phyloP scores from a whole-genome alignment of 768 basidiomycete genomes.

The Amanita brunnescens region DNA sequence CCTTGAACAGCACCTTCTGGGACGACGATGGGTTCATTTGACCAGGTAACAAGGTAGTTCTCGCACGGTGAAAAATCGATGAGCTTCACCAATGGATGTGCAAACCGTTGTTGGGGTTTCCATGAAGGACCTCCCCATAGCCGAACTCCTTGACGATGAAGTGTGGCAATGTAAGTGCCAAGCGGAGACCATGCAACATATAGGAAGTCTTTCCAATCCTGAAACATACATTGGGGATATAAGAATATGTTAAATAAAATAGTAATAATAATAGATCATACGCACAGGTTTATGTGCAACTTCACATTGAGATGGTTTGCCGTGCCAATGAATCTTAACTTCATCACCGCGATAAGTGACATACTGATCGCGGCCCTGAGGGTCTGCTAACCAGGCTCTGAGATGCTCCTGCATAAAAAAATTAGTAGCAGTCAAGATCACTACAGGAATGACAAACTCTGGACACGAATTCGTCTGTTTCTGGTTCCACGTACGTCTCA shows the following conservation, averaged over 20 bases:
- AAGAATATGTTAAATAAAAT: slow-evolving; percentile 7
- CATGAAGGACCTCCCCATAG: slow-evolving; percentile 93
- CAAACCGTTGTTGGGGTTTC: slow-evolving; percentile 83
- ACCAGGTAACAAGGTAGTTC: slow-evolving; percentile 96
- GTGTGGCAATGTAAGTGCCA: slow-evolving; percentile 89
- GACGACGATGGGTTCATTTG: slow-evolving; percentile 84
- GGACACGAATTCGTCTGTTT: slow-evolving; percentile 61
- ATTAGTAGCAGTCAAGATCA: not conserved
- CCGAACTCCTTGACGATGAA: slow-evolving; percentile 92
- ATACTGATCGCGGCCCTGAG: slow-evolving; percentile 91
- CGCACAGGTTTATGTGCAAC: slow-evolving; percentile 71
- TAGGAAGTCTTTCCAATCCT: slow-evolving; percentile 93
- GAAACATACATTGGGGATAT: slow-evolving; percentile 10
- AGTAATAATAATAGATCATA: too few relatives aligned
- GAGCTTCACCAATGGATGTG: slow-evolving; percentile 90
- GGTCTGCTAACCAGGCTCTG: slow-evolving; percentile 89
- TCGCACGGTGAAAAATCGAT: slow-evolving; percentile 98
- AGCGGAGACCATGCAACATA: slow-evolving; percentile 96
- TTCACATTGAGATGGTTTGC: slow-evolving; percentile 82
- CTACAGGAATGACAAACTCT: slow-evolving; percentile 39
- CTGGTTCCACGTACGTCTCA: slow-evolving; percentile 72
- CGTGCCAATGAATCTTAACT: slow-evolving; percentile 87
- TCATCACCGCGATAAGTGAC: slow-evolving; percentile 90
- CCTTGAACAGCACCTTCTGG: slow-evolving; percentile 76
- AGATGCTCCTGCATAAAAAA: slow-evolving; percentile 75